Evolutionary conservation across 805 yeast species (phyloP).

Genomic region (Cyberlindnera petersonii): DNA sequence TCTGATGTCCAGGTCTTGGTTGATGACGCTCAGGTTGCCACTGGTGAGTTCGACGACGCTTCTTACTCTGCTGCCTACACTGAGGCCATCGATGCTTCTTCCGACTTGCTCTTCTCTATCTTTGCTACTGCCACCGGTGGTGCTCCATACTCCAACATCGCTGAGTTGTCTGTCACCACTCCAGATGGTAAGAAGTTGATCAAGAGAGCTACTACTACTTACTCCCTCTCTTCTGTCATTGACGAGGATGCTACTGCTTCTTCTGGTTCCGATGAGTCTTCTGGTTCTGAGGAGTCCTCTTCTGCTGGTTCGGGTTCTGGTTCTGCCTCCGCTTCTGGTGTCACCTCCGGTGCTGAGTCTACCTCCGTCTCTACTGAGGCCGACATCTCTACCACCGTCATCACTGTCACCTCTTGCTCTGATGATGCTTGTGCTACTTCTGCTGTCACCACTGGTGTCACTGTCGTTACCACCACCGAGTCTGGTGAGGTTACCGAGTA

Average conservation of each 20-base stretch:
- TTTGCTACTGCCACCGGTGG: conserved; percentile 17
- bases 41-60: conserved; percentile 10
- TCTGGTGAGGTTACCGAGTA: conserved; percentile 19
- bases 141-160: conserved; percentile 23
- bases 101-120: conserved; percentile 15
- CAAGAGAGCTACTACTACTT: conserved; percentile 18
- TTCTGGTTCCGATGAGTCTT: conserved; percentile 7
- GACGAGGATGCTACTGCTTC: conserved; percentile 14
- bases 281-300: conserved; percentile 12
- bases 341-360: conserved; percentile 16
- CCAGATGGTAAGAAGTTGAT: conserved; percentile 19
- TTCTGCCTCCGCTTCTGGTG: no score
- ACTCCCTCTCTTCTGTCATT: conserved; percentile 8
- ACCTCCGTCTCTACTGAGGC: conserved; percentile 22
- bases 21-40: conserved; percentile 13
- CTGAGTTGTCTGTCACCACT: conserved; percentile 16
- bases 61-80: conserved; percentile 17
- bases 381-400: conserved; percentile 12
- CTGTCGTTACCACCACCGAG: conserved; percentile 30
- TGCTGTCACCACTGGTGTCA: conserved; percentile 28
- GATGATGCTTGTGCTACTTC: conserved; percentile 21
- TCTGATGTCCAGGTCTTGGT: conserved; percentile 15
- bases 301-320: no score
- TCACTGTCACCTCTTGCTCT: conserved; percentile 8
- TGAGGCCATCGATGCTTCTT: conserved; percentile 10